These are phyloP conservation scores for Metrosideros polymorpha DNA, from an alignment of 441 rosid genomes.

Conservation along the genomic window DNA sequence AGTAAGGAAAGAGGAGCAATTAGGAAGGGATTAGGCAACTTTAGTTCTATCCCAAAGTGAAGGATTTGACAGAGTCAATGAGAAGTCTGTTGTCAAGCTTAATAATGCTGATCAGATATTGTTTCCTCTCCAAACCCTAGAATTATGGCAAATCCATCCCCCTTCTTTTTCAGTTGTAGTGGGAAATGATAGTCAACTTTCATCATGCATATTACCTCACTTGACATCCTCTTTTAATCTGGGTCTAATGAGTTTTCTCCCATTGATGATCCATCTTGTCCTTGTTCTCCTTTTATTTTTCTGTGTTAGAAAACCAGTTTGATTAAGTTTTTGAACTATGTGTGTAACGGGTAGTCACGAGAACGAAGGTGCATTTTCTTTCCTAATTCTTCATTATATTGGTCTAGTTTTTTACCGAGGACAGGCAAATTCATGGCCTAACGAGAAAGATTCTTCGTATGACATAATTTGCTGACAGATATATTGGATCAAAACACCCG, in stretches of 20 bases:
- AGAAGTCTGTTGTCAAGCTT: neutral
- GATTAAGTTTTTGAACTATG: neutral
- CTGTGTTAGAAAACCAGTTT: neutral
- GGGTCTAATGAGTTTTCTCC: neutral
- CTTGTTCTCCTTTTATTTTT: too few relatives aligned
- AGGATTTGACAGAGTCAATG: neutral
- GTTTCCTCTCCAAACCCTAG: constrained; percentile 1
- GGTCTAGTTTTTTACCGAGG: neutral
- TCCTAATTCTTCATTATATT: neutral
- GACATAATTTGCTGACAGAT: neutral
- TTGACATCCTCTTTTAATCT: constrained; percentile 6
- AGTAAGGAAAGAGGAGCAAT: neutral
- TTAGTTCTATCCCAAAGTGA: neutral
- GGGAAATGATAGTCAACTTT: constrained; percentile 30
- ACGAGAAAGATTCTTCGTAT: neutral
- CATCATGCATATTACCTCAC: constrained; percentile 21
- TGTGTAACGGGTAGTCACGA: neutral
- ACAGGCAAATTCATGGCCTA: neutral
- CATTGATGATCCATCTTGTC: neutral
- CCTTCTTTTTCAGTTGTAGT: constrained; percentile 10
- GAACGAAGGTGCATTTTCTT: neutral
- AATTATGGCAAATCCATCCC: constrained; percentile 10
- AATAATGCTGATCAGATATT: constrained; percentile 8
- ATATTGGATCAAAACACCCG: neutral
- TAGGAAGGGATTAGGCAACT: neutral